Conservation (phyloP, 2,329 filamentous ascomycete genomes). For the Phoma herbarum region DNA sequence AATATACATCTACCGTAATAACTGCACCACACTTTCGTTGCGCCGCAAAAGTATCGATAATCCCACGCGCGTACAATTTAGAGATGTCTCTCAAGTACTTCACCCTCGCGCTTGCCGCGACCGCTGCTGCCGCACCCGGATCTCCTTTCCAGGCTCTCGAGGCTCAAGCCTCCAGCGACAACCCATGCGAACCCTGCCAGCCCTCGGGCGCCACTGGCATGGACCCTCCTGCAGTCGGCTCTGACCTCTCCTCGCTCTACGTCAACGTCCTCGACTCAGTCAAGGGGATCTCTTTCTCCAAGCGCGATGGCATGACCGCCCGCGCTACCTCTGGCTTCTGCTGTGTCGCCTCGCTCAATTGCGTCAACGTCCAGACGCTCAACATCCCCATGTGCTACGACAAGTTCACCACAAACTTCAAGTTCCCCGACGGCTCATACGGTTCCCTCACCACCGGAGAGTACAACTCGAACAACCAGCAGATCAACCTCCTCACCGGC, state of each 20-base stretch:
- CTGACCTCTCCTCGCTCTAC: constrained; percentile 48
- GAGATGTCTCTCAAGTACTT: constrained; percentile 39
- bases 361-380: constrained; percentile 53
- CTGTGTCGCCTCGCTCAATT: constrained; percentile 51
- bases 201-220: constrained; percentile 47
- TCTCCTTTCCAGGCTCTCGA: constrained; percentile 32
- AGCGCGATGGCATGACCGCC: constrained; percentile 32
- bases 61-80: constrained; percentile 1
- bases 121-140: constrained; percentile 27
- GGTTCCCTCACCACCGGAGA: constrained; percentile 57
- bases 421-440: constrained; percentile 57
- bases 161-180: constrained; percentile 36
- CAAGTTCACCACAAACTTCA: constrained; percentile 61
- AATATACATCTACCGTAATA: constrained; percentile 17
- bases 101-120: constrained; percentile 36
- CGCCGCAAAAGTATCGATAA: constrained; percentile 3
- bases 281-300: constrained; percentile 43
- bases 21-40: constrained; percentile 18
- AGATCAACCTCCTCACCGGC: constrained; percentile 57
- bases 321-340: constrained; percentile 39
- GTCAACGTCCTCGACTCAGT: constrained; percentile 48
- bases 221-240: constrained; percentile 44
- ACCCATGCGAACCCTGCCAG: constrained; percentile 47
- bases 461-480: constrained; percentile 53
- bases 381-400: constrained; percentile 62